Base-by-base conservation (phyloP, 2,329 filamentous ascomycete genomes). In the Fusarium pininemorale region DNA sequence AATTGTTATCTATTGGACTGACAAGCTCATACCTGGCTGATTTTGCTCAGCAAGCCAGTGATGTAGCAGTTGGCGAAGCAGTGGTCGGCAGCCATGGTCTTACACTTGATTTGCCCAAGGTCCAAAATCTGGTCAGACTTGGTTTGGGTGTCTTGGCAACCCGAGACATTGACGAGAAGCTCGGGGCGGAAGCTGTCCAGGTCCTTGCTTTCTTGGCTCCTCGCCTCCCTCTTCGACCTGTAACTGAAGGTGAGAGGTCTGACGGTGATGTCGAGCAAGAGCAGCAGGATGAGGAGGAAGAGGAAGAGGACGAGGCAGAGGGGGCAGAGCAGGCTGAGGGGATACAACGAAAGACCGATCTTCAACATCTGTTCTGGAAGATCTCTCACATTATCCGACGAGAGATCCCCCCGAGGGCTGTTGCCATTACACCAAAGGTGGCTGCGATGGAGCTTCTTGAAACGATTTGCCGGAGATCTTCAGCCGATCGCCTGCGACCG, bases 141-240 rank as follows among this genome's bases (percentile, higher is more conserved):
- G 82, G 83, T 1, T 82, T 89, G 13, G 82, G 84, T 53, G 86
- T 89, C 24, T 80, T 98, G 50, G 90, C 90, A 54, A 89, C 89
- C 0, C 88, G 58, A 60, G 89, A 90, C 30, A 83, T 96, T 13
- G 91, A 92, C 22, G 92, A 96, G 78, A 87, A 90, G 15, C 85
- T 98, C n/a, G 93, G 93, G 3, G 87, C 90, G 47, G 94, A 97
- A 80, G 91, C 91, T 18, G 90, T 94, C 8, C 93, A 94, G 74
- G 94, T 98, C 72, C 85, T 98, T 41, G 87, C 96, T 42, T 97
- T 97, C 85, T 86, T 99, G 0, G 94, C 91, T 47, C 90, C 85
- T 28, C 87, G 87, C 66, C 82, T 90, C 20, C 83, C 84, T 24
- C 76, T 79, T 16, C 78, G 80, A 30, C 73, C 78, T 5, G 65